A percentile compares a stretch with the other conserved stretches of the same genome.
Conservation (phyloP, 1,284 basidiomycete species). For the Athelia psychrophila region DNA sequence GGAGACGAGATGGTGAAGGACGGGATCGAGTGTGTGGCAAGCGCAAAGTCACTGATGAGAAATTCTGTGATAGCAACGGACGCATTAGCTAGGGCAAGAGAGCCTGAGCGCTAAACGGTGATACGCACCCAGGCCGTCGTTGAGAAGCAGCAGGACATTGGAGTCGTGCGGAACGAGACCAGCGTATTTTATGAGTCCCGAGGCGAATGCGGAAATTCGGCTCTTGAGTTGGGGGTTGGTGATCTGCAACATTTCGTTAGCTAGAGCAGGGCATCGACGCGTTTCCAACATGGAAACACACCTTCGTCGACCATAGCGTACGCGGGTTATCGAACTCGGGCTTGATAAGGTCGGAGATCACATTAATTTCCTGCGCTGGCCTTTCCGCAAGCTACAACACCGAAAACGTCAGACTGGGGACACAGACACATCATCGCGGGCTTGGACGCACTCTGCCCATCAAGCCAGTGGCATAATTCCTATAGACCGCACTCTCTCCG, state of each 20-base stretch:
- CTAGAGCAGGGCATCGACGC: neutral
- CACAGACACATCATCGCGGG: neutral
- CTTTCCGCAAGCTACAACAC: constrained; percentile 59
- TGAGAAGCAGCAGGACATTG: constrained; percentile 66
- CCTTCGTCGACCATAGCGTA: constrained; percentile 76
- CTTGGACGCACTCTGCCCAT: constrained; percentile 64
- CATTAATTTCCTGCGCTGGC: constrained; percentile 66
- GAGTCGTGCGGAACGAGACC: constrained; percentile 61
- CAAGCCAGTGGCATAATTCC: constrained; percentile 79
- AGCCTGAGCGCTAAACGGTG: too few species aligned
- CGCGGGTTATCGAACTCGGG: constrained; percentile 62
- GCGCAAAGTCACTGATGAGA: constrained; percentile 70
- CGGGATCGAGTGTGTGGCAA: constrained; percentile 66
- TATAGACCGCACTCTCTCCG: constrained; percentile 74
- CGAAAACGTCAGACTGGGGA: neutral
- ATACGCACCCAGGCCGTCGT: constrained; percentile 73
- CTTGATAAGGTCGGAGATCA: constrained; percentile 65
- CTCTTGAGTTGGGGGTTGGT: constrained; percentile 65
- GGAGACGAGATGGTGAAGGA: constrained; percentile 66
- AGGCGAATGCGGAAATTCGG: constrained; percentile 63
- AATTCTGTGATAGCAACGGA: constrained; percentile 52
- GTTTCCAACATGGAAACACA: constrained; percentile 24
- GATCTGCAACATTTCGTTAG: constrained; percentile 41
- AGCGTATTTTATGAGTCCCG: constrained; percentile 59
- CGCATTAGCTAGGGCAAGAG: constrained; percentile 3